These are phyloP conservation scores for Senna siamea DNA, from an alignment of 306 rosid genomes.

Conservation along the genomic window DNA sequence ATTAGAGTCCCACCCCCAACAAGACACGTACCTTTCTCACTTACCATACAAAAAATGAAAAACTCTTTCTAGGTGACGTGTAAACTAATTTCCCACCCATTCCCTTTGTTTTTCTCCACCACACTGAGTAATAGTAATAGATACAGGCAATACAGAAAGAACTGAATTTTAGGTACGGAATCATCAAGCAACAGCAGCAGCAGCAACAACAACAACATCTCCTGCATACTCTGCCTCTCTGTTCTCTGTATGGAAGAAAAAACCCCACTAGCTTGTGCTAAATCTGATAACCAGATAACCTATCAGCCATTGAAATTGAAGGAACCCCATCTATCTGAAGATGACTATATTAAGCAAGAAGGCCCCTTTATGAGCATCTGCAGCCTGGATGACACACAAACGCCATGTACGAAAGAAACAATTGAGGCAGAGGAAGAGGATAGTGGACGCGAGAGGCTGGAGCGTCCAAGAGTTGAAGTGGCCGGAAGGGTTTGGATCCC, in stretches of 20 bases:
- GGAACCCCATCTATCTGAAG: too few species aligned
- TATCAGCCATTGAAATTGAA: too few species aligned
- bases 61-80: constrained; percentile 65
- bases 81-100: constrained; percentile 68
- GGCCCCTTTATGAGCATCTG: constrained; percentile 18
- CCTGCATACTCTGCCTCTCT: not conserved
- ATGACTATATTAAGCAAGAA: too few species aligned
- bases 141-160: constrained; percentile 4
- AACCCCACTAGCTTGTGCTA: constrained; percentile 26
- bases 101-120: constrained; percentile 44
- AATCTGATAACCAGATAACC: constrained; percentile 27
- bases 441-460: constrained; percentile 75
- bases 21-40: constrained; percentile 75
- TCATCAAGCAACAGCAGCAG: not conserved
- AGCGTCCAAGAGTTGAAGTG: constrained; percentile 69
- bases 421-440: constrained; percentile 50
- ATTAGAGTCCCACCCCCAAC: constrained; percentile 41
- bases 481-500: constrained; percentile 92
- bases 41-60: constrained; percentile 58
- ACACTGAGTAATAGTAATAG: not conserved
- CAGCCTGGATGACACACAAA: constrained; percentile 35
- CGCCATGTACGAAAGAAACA: constrained; percentile 23
- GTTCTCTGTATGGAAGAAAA: constrained; percentile 40
- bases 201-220: not conserved
- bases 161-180: not conserved